These are phyloP conservation scores for Exophiala mesophila DNA, from an alignment of 2,329 filamentous ascomycete genomes.

Conservation along the genomic window DNA sequence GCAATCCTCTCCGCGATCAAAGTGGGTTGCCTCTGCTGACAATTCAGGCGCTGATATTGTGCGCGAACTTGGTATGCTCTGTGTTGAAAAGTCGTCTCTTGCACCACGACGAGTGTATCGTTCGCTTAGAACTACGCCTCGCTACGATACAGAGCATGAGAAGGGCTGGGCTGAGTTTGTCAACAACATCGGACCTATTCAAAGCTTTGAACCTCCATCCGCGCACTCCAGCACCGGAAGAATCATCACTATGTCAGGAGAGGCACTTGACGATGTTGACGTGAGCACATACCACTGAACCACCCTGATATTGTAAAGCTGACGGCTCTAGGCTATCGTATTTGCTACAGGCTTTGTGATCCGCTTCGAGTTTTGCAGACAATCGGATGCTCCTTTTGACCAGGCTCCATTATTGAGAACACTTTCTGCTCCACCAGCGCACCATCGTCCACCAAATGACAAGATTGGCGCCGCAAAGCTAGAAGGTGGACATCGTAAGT, in stretches of 20 bases:
- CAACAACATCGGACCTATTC: slow-evolving; percentile 5
- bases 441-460: slow-evolving; percentile 6
- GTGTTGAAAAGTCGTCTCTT: slow-evolving; percentile 7
- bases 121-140: slow-evolving; percentile 7
- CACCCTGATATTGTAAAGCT: too few species aligned
- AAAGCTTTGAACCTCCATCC: slow-evolving; percentile 4
- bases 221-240: slow-evolving; percentile 4
- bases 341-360: slow-evolving; percentile 10
- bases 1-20: not conserved
- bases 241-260: slow-evolving; percentile 6
- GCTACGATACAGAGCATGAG: slow-evolving; percentile 8
- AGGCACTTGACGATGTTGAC: slow-evolving; percentile 9
- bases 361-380: slow-evolving; percentile 10
- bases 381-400: slow-evolving; percentile 7
- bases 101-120: slow-evolving; percentile 7
- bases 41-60: slow-evolving; percentile 9
- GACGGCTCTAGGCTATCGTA: slow-evolving; percentile 7
- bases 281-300: slow-evolving; percentile 6
- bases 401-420: slow-evolving; percentile 5
- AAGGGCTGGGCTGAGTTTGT: slow-evolving; percentile 9
- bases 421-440: not conserved
- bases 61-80: slow-evolving; percentile 11
- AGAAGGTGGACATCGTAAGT: slow-evolving; percentile 10
- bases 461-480: not conserved
- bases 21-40: slow-evolving; percentile 1